A percentile compares a stretch with the other conserved stretches of the same genome.
Evolutionary conservation across 2,329 filamentous ascomycete genomes (phyloP).

Genomic region (Raffaelea deltoideospora): DNA sequence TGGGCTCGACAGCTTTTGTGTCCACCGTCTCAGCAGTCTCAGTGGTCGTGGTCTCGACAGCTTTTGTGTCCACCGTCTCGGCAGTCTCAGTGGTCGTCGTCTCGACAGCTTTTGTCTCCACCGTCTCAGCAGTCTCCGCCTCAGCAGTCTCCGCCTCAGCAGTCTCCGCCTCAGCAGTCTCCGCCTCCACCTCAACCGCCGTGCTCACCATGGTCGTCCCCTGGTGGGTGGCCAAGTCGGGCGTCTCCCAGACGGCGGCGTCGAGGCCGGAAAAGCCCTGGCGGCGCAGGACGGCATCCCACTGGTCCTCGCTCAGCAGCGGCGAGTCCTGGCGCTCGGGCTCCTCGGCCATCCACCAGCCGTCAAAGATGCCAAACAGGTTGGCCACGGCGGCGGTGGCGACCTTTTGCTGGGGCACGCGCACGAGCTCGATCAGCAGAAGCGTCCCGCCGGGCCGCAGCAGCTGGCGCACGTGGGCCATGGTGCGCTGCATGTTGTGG

Average conservation of each 20-base stretch:
- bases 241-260: slow-evolving; percentile 9
- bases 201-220: neutral
- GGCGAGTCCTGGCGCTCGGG: slow-evolving; percentile 1
- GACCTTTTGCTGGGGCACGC: no score
- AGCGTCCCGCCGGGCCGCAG: slow-evolving; percentile 20
- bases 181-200: no score
- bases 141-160: no score
- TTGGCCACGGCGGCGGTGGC: slow-evolving; percentile 1
- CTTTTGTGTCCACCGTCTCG: neutral
- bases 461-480: slow-evolving; percentile 10
- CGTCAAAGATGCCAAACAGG: slow-evolving; percentile 1
- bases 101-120: no score
- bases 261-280: slow-evolving; percentile 12
- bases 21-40: neutral
- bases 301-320: slow-evolving; percentile 2
- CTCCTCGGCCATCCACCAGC: slow-evolving; percentile 2
- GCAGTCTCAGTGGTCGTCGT: no score
- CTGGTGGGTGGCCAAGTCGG: neutral
- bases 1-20: neutral
- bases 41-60: neutral
- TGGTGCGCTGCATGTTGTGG: slow-evolving; percentile 9
- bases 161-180: no score
- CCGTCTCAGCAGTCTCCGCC: no score
- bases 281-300: slow-evolving; percentile 12
- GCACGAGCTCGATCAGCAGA: slow-evolving; percentile 6